These are phyloP conservation scores for Pyrenophora seminiperda DNA, from an alignment of 2,329 filamentous ascomycete genomes.

Conservation along the genomic window DNA sequence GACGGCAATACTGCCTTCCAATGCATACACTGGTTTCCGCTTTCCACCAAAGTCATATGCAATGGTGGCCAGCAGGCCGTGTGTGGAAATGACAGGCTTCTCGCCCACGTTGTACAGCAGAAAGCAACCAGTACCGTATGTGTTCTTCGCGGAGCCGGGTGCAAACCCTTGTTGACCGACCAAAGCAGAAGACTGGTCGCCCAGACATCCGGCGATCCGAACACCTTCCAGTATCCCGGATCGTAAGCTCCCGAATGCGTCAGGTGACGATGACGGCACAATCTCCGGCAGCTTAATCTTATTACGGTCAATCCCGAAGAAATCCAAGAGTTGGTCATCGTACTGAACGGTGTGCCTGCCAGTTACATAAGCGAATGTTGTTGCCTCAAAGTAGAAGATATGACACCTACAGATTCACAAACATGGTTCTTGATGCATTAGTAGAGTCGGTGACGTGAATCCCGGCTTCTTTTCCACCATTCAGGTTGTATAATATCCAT, in stretches of 20 bases:
- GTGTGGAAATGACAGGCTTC: slow-evolving; percentile 82
- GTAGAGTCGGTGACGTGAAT: slow-evolving; percentile 83
- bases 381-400: slow-evolving; percentile 1
- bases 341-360: slow-evolving; percentile 71
- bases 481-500: slow-evolving; percentile 85
- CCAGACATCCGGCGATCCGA: slow-evolving; percentile 80
- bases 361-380: slow-evolving; percentile 5
- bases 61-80: slow-evolving; percentile 83
- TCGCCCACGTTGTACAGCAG: slow-evolving; percentile 86
- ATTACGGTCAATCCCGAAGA: slow-evolving; percentile 75
- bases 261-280: slow-evolving; percentile 75
- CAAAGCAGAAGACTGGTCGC: slow-evolving; percentile 84
- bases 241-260: slow-evolving; percentile 71
- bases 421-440: slow-evolving; percentile 91
- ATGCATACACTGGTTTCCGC: slow-evolving; percentile 73
- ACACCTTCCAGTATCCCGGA: slow-evolving; percentile 70
- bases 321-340: slow-evolving; percentile 74
- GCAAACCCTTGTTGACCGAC: slow-evolving; percentile 85
- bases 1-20: slow-evolving; percentile 84
- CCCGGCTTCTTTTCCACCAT: slow-evolving; percentile 70
- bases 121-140: slow-evolving; percentile 89
- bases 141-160: slow-evolving; percentile 85
- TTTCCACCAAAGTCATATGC: slow-evolving; percentile 79
- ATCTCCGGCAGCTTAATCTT: slow-evolving; percentile 83
- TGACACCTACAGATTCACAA: slow-evolving; percentile 72